phyloP scores from a whole-genome alignment of 2,329 filamentous ascomycete species.

The Claviceps sp. region DNA sequence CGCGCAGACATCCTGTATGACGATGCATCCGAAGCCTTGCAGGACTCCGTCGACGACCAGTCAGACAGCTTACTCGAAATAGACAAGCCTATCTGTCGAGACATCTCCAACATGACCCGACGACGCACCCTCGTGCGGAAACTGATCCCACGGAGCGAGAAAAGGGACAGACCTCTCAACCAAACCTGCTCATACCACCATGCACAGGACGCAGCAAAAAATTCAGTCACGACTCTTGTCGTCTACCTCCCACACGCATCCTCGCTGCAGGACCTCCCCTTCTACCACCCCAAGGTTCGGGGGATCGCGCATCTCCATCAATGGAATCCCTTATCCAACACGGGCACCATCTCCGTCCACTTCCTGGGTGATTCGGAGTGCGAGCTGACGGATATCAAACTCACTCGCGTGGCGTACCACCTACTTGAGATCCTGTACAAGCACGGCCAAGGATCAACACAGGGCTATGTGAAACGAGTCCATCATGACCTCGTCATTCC shows the following conservation, averaged over 20 bases:
- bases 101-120: slow-evolving; percentile 21
- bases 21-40: slow-evolving; percentile 7
- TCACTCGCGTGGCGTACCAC: slow-evolving; percentile 54
- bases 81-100: slow-evolving; percentile 5
- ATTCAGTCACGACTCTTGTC: slow-evolving; percentile 29
- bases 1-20: slow-evolving; percentile 57
- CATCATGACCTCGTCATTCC: slow-evolving; percentile 72
- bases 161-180: slow-evolving; percentile 58
- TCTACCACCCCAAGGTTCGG: slow-evolving; percentile 71
- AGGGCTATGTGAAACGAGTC: slow-evolving; percentile 67
- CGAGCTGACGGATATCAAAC: slow-evolving; percentile 26
- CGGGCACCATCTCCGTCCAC: slow-evolving; percentile 44
- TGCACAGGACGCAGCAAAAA: slow-evolving; percentile 11
- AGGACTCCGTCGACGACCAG: slow-evolving; percentile 1
- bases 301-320: slow-evolving; percentile 66
- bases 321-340: slow-evolving; percentile 31
- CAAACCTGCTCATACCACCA: slow-evolving; percentile 71
- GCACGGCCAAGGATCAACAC: slow-evolving; percentile 51
- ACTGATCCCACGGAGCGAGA: slow-evolving; percentile 69
- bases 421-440: slow-evolving; percentile 58
- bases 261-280: slow-evolving; percentile 53
- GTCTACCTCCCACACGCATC: slow-evolving; percentile 66
- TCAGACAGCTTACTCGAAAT: background rate
- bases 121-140: slow-evolving; percentile 58
- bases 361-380: slow-evolving; percentile 37